phyloP scores from a whole-genome alignment of 1,284 basidiomycete species.

The Leccinum variabile region DNA sequence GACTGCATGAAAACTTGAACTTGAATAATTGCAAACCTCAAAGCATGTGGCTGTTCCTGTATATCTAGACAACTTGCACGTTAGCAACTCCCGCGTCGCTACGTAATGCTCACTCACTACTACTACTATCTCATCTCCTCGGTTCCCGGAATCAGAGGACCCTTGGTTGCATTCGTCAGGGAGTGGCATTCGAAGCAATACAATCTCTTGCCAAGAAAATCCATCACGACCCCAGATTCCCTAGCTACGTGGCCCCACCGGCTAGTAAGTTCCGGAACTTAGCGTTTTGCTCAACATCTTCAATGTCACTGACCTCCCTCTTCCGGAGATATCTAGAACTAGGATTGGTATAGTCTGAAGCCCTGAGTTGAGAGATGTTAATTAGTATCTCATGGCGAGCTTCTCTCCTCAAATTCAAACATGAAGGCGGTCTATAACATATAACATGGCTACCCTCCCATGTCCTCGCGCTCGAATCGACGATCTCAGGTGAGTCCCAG shows the following conservation, averaged over 20 bases:
- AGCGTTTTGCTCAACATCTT: not conserved
- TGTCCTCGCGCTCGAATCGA: not conserved
- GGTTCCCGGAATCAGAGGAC: not conserved
- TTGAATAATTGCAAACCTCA: not conserved
- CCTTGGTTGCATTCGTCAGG: not conserved
- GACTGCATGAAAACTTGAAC: not conserved
- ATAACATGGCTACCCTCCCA: not conserved
- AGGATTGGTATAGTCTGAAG: not conserved
- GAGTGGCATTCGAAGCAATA: not conserved
- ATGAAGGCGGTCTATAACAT: not conserved
- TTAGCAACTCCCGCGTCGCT: not conserved
- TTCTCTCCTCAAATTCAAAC: not conserved
- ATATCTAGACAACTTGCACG: not conserved
- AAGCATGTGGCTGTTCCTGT: not conserved
- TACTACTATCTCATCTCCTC: not conserved
- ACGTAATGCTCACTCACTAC: not conserved
- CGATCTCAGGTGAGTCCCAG: constrained; percentile 2
- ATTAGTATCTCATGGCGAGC: too few relatives aligned
- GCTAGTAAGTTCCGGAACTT: not conserved
- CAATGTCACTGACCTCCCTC: not conserved
- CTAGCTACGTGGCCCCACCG: not conserved
- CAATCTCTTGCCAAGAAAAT: not conserved
- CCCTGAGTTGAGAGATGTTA: not conserved
- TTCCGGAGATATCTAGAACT: not conserved
- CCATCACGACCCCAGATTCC: not conserved